These are phyloP conservation scores for Plasmodium fragile DNA, from an alignment of 169 alveolate genomes.

Conservation along the genomic window DNA sequence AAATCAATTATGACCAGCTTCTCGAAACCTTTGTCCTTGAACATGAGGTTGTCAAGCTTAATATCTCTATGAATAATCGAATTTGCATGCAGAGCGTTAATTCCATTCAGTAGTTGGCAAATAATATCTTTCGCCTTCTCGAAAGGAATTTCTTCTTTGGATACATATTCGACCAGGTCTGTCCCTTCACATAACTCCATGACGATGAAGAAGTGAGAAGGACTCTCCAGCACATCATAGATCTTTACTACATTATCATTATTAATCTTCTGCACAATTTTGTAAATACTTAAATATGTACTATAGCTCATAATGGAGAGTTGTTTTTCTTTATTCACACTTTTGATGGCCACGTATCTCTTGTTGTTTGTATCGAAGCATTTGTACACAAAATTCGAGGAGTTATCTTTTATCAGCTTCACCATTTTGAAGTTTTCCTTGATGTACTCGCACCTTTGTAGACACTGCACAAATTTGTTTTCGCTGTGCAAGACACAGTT, in stretches of 20 bases:
- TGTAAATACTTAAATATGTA: constrained; percentile 52
- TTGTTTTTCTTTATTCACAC: constrained; percentile 63
- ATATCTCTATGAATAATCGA: constrained; percentile 68
- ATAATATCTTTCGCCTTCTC: constrained; percentile 60
- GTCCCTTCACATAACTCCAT: constrained; percentile 75
- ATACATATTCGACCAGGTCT: constrained; percentile 72
- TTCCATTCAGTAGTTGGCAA: constrained; percentile 48
- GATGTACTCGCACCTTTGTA: constrained; percentile 52
- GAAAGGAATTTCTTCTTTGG: constrained; percentile 49
- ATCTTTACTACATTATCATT: constrained; percentile 59
- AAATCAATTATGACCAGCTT: constrained; percentile 55
- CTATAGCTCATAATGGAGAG: constrained; percentile 68
- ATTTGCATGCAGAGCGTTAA: constrained; percentile 50
- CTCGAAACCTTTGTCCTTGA: constrained; percentile 54
- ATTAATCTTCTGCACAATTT: constrained; percentile 37
- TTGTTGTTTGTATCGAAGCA: constrained; percentile 34
- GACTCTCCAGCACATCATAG: constrained; percentile 51
- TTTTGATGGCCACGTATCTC: constrained; percentile 45
- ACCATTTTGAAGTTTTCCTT: constrained; percentile 40
- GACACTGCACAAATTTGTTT: constrained; percentile 18
- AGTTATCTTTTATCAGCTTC: constrained; percentile 36
- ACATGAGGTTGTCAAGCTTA: constrained; percentile 60
- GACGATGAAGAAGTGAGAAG: constrained; percentile 51
- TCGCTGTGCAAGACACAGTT: not conserved
- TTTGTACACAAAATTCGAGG: constrained; percentile 48